Base-by-base conservation (phyloP, 2,329 filamentous ascomycete species). In the Daldinia sp. region DNA sequence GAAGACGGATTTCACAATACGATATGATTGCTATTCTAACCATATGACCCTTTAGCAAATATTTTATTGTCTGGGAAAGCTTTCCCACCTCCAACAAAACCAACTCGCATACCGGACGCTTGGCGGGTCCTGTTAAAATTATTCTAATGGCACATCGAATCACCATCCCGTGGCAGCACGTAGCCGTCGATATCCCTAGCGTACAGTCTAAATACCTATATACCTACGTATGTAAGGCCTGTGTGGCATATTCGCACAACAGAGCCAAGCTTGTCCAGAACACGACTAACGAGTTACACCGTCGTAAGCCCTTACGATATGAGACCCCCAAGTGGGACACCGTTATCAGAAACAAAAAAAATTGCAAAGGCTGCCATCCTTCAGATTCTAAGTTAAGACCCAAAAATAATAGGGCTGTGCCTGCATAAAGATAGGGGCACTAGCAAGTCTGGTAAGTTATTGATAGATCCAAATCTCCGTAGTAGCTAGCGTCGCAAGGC, bases 61-160 rank as follows among this genome's bases (percentile, higher is more conserved):
- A 12, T 26, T 18, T 50, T 50, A 50, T 50, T 20, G 4, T 15
- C 23, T 28, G 30, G 6, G 15, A 50, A 4, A n/a, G 4, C 5
- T 7, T 28, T 28, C 33, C 33, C 5, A 35, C 6, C 6, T 10
- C 33, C 33, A 6, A 35, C 5, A 6, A 35, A 35, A 35, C 33
- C 33, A 35, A 9, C 33, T n/a, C 41, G 7, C 26, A 33, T 18
- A 50, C 46, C 46, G 18, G 26, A 42, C 15, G 9, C 26, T 63
- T 44, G 62, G 59, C 60, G 13, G 13, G 62, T 64, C 56, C 53
- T 28, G 54, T 51, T 68, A 68, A 63, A 61, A 59, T 68, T 68
- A 44, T 48, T 42, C 46, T 39, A 59, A 44, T 30, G 54, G 53
- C 35, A 61, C 39, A 64, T 15, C 39, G 28, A n/a, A 12, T 44